Evolutionary conservation across 2,329 filamentous ascomycete species (phyloP).

Genomic region (Blastomyces emzantsi): DNA sequence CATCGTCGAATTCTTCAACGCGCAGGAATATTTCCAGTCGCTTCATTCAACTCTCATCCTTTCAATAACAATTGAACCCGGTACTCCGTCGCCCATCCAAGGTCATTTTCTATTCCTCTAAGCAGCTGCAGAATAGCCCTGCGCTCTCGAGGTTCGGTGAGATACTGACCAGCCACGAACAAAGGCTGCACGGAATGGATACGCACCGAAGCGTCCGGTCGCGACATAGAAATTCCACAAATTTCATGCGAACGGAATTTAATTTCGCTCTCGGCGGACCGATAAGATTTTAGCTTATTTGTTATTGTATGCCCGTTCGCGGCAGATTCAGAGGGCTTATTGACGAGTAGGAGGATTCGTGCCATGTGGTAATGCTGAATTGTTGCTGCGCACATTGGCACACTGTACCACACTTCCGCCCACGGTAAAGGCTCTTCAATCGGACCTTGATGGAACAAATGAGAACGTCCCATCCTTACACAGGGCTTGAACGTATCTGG

Average conservation of each 20-base stretch:
- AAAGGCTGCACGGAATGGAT: conserved; percentile 54
- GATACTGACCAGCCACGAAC: conserved; percentile 54
- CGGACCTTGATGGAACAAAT: conserved; percentile 20
- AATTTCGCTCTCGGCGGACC: conserved; percentile 48
- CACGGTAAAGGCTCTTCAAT: conserved; percentile 35
- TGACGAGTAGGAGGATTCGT: conserved; percentile 35
- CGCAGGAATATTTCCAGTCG: background rate
- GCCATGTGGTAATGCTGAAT: conserved; percentile 43
- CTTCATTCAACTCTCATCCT: conserved; percentile 29
- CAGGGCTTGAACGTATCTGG: conserved; percentile 52
- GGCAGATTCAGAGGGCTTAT: conserved; percentile 37
- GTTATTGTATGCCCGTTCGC: conserved; percentile 45
- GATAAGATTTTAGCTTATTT: conserved; percentile 48
- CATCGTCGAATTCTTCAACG: conserved; percentile 1
- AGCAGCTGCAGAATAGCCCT: conserved; percentile 48
- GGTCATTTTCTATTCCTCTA: conserved; percentile 51
- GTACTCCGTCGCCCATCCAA: conserved; percentile 57
- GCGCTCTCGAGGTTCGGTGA: conserved; percentile 47
- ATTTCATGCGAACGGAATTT: conserved; percentile 53
- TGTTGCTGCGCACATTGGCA: conserved; percentile 56
- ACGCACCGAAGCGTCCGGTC: conserved; percentile 49
- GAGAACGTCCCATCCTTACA: conserved; percentile 39
- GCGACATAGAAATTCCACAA: conserved; percentile 49
- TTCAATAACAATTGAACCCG: conserved; percentile 45
- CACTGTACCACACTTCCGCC: conserved; percentile 54